Evolutionary conservation across 768 basidiomycete genomes (phyloP).

Genomic region (Rhizopogon vulgaris): DNA sequence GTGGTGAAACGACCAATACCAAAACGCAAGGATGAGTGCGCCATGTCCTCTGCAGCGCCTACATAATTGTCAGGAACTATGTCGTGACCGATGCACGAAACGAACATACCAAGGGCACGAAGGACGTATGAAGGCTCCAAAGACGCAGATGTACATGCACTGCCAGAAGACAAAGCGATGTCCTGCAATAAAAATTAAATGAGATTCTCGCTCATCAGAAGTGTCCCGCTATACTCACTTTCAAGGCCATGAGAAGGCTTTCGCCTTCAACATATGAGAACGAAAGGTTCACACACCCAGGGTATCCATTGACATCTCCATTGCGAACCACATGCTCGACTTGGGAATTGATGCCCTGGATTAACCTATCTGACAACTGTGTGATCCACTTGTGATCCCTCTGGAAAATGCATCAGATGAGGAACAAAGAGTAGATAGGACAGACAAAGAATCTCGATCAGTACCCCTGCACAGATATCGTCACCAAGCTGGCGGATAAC

Average conservation of each 20-base stretch:
- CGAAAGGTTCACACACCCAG: slow-evolving; percentile 92
- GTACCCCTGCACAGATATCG: slow-evolving; percentile 91
- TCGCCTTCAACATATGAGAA: slow-evolving; percentile 98
- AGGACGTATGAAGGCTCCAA: slow-evolving; percentile 98
- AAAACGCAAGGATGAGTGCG: slow-evolving; percentile 95
- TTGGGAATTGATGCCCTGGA: slow-evolving; percentile 72
- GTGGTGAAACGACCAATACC: slow-evolving; percentile 98
- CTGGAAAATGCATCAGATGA: slow-evolving; percentile 31
- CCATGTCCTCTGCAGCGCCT: slow-evolving; percentile 98
- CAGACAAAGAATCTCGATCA: slow-evolving; percentile 36
- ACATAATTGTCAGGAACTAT: slow-evolving; percentile 1
- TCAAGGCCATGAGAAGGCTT: slow-evolving; percentile 94
- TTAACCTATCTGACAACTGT: slow-evolving; percentile 72
- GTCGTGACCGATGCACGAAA: not conserved
- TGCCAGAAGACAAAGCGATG: slow-evolving; percentile 95
- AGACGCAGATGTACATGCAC: slow-evolving; percentile 97
- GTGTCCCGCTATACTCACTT: slow-evolving; percentile 42
- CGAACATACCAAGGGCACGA: slow-evolving; percentile 72
- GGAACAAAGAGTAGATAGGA: slow-evolving; percentile 1
- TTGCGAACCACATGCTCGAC: slow-evolving; percentile 93
- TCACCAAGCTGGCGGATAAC: slow-evolving; percentile 44
- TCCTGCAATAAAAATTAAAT: slow-evolving; percentile 46
- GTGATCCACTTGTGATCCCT: slow-evolving; percentile 74
- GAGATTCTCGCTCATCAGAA: not conserved
- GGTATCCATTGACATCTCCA: slow-evolving; percentile 86